A percentile compares a stretch with the other conserved stretches of the same genome.
Conservation (phyloP, 139 green algal genomes). For the Zygnema circumcarinatum region DNA sequence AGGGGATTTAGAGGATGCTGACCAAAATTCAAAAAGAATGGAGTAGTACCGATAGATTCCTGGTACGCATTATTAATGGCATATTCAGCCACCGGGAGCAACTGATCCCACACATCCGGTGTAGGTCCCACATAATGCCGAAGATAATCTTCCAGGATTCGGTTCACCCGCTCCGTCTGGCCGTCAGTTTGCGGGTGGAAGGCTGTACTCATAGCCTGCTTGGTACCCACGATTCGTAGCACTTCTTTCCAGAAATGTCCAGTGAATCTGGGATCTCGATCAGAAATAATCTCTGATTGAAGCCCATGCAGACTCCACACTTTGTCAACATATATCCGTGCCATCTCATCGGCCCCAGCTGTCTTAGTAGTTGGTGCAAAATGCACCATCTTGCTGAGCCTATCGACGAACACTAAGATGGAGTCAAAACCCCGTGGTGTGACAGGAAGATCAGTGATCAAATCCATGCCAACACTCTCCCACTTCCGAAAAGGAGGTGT, state of each 20-base stretch:
- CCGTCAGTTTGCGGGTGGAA: slow-evolving; percentile 25
- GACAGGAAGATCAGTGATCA: background rate
- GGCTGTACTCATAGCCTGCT: background rate
- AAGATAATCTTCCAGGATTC: slow-evolving; percentile 9
- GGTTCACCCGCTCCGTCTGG: slow-evolving; percentile 4
- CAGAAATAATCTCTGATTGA: background rate
- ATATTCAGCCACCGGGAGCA: too few relatives aligned
- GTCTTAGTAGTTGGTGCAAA: background rate
- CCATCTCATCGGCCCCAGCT: background rate
- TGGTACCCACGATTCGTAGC: background rate
- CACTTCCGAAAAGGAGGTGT: too few relatives aligned
- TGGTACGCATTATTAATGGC: too few relatives aligned
- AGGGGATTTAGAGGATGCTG: too few relatives aligned
- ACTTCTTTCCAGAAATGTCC: background rate
- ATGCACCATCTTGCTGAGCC: slow-evolving; percentile 1
- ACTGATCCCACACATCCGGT: too few relatives aligned
- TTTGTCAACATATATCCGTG: background rate
- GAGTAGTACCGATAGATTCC: too few relatives aligned
- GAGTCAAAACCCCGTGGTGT: background rate
- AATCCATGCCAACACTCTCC: slow-evolving; percentile 5
- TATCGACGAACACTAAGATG: background rate
- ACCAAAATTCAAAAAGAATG: too few relatives aligned
- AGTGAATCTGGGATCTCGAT: background rate
- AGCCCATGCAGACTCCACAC: background rate
- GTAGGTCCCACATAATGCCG: slow-evolving; percentile 32